Evolutionary conservation across 2,329 filamentous ascomycete genomes (phyloP).

Genomic region (Phyllosticta citribraziliensis): DNA sequence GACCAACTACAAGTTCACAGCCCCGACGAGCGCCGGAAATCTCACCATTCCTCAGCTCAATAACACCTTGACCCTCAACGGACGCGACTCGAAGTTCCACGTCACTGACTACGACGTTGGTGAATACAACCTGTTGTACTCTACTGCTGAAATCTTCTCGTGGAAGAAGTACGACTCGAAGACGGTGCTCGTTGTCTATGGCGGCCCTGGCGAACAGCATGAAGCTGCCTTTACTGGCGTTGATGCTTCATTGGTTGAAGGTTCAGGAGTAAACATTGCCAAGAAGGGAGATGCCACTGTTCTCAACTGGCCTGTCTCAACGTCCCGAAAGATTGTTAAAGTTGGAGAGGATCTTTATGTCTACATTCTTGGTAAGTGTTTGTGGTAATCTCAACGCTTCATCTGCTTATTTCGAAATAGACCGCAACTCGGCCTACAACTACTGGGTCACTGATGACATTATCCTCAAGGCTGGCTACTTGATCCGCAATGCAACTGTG

Average conservation of each 20-base stretch:
- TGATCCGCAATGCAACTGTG: conserved; percentile 51
- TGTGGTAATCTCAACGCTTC: background rate
- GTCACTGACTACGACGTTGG: conserved; percentile 58
- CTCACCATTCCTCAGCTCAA: conserved; percentile 51
- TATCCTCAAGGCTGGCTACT: conserved; percentile 55
- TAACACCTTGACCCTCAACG: conserved; percentile 46
- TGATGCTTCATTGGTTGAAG: conserved; percentile 30
- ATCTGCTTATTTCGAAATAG: conserved; percentile 35
- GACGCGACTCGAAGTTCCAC: conserved; percentile 58
- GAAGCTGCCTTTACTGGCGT: conserved; percentile 45
- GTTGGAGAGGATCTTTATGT: conserved; percentile 42
- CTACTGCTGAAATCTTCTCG: conserved; percentile 58
- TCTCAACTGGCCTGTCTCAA: conserved; percentile 47
- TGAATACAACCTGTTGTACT: conserved; percentile 52
- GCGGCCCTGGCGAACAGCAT: conserved; percentile 51
- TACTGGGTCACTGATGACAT: conserved; percentile 30
- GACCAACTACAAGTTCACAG: conserved; percentile 52
- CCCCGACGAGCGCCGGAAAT: conserved; percentile 49
- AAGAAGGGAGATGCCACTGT: conserved; percentile 36
- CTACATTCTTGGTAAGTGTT: conserved; percentile 43
- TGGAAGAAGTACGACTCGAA: conserved; percentile 52
- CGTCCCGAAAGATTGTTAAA: conserved; percentile 43
- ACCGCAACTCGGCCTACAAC: conserved; percentile 28
- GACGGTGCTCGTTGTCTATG: conserved; percentile 55
- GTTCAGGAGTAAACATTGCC: conserved; percentile 28